A percentile compares a stretch with the other conserved stretches of the same genome.
Evolutionary conservation across 106 monocot genomes (phyloP).

Genomic region (Allium fistulosum): DNA sequence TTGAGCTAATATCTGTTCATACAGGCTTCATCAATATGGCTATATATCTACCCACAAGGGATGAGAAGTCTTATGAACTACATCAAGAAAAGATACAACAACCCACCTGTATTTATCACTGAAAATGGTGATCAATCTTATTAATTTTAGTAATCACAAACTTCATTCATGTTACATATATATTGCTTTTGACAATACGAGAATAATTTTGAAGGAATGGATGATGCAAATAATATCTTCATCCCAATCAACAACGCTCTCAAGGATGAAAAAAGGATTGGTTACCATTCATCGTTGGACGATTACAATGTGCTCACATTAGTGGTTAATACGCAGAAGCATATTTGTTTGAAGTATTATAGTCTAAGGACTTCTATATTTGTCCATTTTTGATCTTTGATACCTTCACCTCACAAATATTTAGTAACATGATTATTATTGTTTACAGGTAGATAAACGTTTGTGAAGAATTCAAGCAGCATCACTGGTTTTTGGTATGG

Average conservation of each 20-base stretch:
- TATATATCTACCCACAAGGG: slow-evolving; percentile 79
- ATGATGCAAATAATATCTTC: slow-evolving; percentile 72
- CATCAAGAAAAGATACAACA: slow-evolving; percentile 67
- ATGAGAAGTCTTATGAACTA: slow-evolving; percentile 95
- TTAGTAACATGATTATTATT: too few relatives aligned
- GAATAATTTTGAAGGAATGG: slow-evolving; percentile 47
- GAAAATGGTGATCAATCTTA: slow-evolving; percentile 55
- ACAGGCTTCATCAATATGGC: slow-evolving; percentile 85
- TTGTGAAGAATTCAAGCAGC: too few relatives aligned
- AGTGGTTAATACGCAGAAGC: too few relatives aligned
- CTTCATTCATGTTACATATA: background rate
- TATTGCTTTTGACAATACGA: background rate
- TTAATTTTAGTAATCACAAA: background rate
- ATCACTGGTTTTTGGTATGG: too few relatives aligned
- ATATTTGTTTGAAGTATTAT: too few relatives aligned
- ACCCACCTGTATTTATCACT: slow-evolving; percentile 80
- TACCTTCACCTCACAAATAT: too few relatives aligned
- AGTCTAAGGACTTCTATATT: too few relatives aligned
- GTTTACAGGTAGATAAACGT: too few relatives aligned
- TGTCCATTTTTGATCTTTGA: too few relatives aligned
- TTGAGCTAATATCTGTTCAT: background rate
- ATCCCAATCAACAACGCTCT: slow-evolving; percentile 69
- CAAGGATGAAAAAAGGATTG: slow-evolving; percentile 86
- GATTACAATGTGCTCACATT: too few relatives aligned
- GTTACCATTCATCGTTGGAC: too few relatives aligned